Evolutionary conservation across 2,329 filamentous ascomycete species (phyloP).

Genomic region (Biscogniauxia marginata): DNA sequence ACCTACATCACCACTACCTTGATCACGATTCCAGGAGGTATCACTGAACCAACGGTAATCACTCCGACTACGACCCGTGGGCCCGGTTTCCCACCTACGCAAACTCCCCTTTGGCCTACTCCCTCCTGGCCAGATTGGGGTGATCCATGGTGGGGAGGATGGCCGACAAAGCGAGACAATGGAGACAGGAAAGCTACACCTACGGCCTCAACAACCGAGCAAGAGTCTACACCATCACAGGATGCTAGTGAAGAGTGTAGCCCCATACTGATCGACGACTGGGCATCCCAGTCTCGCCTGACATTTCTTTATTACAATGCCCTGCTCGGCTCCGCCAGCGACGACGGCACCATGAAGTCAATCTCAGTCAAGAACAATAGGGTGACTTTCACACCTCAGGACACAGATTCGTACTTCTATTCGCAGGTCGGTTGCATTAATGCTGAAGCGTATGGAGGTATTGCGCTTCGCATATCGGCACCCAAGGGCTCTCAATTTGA

Average conservation of each 20-base stretch:
- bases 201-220: neutral
- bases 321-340: constrained; percentile 52
- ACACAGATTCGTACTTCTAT: constrained; percentile 56
- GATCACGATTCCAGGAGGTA: neutral
- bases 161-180: neutral
- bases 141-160: neutral
- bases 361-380: constrained; percentile 50
- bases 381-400: constrained; percentile 50
- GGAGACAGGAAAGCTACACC: neutral
- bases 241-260: constrained; percentile 33
- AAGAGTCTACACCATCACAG: constrained; percentile 9
- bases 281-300: constrained; percentile 59
- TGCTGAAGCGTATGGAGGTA: constrained; percentile 51
- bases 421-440: constrained; percentile 55
- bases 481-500: constrained; percentile 49
- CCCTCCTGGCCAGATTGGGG: neutral
- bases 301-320: constrained; percentile 62
- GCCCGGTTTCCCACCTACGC: neutral
- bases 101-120: neutral
- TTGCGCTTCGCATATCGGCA: constrained; percentile 56
- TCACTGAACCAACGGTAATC: neutral
- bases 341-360: constrained; percentile 57
- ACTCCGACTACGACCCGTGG: neutral
- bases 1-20: neutral
- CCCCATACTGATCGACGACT: constrained; percentile 55